These are phyloP conservation scores for Saccharum hybrid DNA, from an alignment of 202 grass and related monocot genomes.

Conservation along the genomic window DNA sequence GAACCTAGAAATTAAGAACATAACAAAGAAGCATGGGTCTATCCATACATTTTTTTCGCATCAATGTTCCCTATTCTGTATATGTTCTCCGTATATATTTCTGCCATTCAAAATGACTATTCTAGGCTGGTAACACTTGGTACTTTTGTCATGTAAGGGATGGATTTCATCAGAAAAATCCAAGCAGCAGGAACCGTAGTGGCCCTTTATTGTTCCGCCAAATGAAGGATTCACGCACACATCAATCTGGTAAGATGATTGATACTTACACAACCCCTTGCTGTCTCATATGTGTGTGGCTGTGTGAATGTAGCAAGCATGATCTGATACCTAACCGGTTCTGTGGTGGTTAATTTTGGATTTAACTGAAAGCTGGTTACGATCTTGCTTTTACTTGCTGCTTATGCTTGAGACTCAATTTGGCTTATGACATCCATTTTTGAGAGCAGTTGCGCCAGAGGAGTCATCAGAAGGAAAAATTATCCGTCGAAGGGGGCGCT, in stretches of 20 bases:
- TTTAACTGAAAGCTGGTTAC: constrained; percentile 24
- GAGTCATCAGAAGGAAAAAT: constrained; percentile 68
- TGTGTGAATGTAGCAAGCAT: constrained; percentile 23
- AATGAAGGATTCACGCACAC: constrained; percentile 60
- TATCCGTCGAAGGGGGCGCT: constrained; percentile 79
- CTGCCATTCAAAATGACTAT: constrained; percentile 23
- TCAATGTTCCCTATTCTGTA: constrained; percentile 15
- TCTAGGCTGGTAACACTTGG: constrained; percentile 38
- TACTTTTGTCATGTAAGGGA: constrained; percentile 56
- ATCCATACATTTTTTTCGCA: constrained; percentile 1
- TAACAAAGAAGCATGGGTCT: constrained; percentile 22
- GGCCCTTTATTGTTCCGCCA: constrained; percentile 66
- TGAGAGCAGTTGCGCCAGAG: constrained; percentile 50
- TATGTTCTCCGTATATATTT: neutral
- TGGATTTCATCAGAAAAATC: constrained; percentile 60
- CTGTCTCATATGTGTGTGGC: constrained; percentile 6
- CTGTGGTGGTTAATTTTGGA: constrained; percentile 4
- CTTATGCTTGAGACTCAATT: constrained; percentile 12
- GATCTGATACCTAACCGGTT: constrained; percentile 18
- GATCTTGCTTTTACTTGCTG: constrained; percentile 13
- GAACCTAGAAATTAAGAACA: constrained; percentile 17
- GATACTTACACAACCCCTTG: neutral
- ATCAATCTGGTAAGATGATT: constrained; percentile 62
- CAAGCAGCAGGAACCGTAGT: constrained; percentile 68
- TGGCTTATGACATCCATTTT: constrained; percentile 21